Base-by-base conservation (phyloP, 768 basidiomycete species). In the Pleurotus platypus region DNA sequence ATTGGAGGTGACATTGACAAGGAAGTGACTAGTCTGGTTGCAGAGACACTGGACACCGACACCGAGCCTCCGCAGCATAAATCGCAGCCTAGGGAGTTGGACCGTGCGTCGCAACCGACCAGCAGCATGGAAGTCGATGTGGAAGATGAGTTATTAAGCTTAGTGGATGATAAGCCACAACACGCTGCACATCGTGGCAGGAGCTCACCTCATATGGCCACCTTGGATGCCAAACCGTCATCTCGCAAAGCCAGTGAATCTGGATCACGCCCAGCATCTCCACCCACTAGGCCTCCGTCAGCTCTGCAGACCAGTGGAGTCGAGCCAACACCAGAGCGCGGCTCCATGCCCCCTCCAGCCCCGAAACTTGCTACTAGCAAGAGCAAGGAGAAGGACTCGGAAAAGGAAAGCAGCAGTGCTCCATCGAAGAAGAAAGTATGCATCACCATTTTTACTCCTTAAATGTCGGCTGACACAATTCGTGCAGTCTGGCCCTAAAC, bases 141-240 rank as follows among this genome's bases (percentile, higher is more conserved):
- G 20, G 85, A 87, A 57, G 81, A 87, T 60, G 89, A 90, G 69
- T 69, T 90, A 49, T 75, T 89, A 57, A 87, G 86, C 62, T 72
- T 90, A 22, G 73, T 90, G 27, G 88, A 87, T 63, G 86, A 84
- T 61, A 49, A 48, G 40, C 56, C 63, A 13, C 64, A 26, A 42
- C 59, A 35, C 18, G 59, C 35, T 49, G 59, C 9, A 37, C 49
- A 5, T 49, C 62, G 30, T 49, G 63, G 58, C 49, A 48, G 13
- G 58, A 63, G 42, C 49, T 60, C 38, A 54, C 64, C 55, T 54
- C 57, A 26, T 20, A 47, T 56, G 27, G 38, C 45, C 46, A 26
- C 15, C 39, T 61, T 59, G 48, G 35, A 15, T n/a, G 16, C 27
- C 35, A 64, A 60, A 56, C 55, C 55, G 9, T 43, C 49, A 16